These are phyloP conservation scores for Vigna hirtella DNA, from an alignment of 306 rosid genomes.

Conservation along the genomic window DNA sequence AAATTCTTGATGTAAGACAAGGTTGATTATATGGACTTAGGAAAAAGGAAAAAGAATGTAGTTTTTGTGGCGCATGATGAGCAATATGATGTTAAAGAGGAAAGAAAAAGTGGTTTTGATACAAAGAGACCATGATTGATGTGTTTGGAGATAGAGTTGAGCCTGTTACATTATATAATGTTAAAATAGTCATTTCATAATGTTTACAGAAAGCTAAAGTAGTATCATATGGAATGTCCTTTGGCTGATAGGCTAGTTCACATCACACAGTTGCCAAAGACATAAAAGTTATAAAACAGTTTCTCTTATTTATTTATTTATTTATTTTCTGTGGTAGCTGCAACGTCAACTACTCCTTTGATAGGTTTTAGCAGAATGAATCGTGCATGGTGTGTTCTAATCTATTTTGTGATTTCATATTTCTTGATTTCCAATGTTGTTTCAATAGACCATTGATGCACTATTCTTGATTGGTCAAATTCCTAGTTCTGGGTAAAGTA, in stretches of 20 bases:
- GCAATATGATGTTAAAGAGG: not conserved
- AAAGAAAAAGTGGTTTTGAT: not conserved
- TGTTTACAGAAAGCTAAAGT: conserved; percentile 1
- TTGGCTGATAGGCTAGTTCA: not conserved
- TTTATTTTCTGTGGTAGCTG: not conserved
- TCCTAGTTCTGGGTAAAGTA: too few relatives aligned
- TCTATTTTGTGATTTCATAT: not conserved
- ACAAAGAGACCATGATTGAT: not conserved
- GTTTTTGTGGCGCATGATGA: not conserved
- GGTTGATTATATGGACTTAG: not conserved
- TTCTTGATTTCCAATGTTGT: not conserved
- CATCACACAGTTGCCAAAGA: conserved; percentile 20
- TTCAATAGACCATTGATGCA: too few relatives aligned
- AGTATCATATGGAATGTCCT: not conserved
- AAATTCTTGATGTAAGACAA: not conserved
- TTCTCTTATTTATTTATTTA: not conserved
- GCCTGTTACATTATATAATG: not conserved
- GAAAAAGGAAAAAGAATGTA: not conserved
- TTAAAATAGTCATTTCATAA: not conserved
- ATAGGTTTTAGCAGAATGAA: not conserved
- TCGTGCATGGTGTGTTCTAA: not conserved
- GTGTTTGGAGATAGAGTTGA: not conserved
- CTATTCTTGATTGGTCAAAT: too few relatives aligned
- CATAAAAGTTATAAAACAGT: not conserved
- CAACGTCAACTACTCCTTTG: conserved; percentile 5